phyloP scores from a whole-genome alignment of 2,329 filamentous ascomycete genomes.

The Chrysosporium queenslandicum region DNA sequence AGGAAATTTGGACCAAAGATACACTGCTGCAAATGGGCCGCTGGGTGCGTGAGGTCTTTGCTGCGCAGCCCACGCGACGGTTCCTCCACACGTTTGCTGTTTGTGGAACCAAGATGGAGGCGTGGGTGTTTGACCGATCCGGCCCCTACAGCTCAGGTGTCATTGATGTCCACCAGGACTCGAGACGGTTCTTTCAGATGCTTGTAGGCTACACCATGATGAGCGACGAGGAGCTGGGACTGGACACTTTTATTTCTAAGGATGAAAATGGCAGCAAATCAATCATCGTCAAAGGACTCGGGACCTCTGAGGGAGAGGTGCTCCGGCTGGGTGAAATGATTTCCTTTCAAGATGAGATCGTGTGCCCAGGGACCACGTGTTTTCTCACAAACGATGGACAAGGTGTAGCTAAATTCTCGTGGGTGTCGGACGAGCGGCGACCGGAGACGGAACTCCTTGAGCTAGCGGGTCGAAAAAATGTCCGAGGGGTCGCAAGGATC shows the following conservation, averaged over 20 bases:
- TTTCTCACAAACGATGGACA: slow-evolving; percentile 17
- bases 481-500: slow-evolving; percentile 23
- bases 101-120: slow-evolving; percentile 20
- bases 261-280: slow-evolving; percentile 8
- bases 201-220: slow-evolving; percentile 27
- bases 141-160: slow-evolving; percentile 24
- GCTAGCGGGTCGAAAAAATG: slow-evolving; percentile 18
- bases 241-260: slow-evolving; percentile 23
- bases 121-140: slow-evolving; percentile 30
- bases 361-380: slow-evolving; percentile 22
- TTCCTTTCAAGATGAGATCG: slow-evolving; percentile 16
- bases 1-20: slow-evolving; percentile 10
- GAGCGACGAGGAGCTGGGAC: slow-evolving; percentile 25
- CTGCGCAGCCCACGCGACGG: slow-evolving; percentile 23
- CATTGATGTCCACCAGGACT: slow-evolving; percentile 26
- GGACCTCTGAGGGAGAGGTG: neutral
- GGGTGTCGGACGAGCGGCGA: slow-evolving; percentile 23
- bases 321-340: slow-evolving; percentile 3
- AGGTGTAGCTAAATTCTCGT: slow-evolving; percentile 28
- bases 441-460: slow-evolving; percentile 23
- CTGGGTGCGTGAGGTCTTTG: slow-evolving; percentile 15
- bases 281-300: slow-evolving; percentile 2
- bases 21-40: slow-evolving; percentile 16
- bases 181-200: slow-evolving; percentile 23
- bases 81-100: slow-evolving; percentile 27